Percentiles rank a stretch among this genome's conserved stretches.
Evolutionary conservation across 2,329 filamentous ascomycete genomes (phyloP).

Genomic region (Cercospora sp.): DNA sequence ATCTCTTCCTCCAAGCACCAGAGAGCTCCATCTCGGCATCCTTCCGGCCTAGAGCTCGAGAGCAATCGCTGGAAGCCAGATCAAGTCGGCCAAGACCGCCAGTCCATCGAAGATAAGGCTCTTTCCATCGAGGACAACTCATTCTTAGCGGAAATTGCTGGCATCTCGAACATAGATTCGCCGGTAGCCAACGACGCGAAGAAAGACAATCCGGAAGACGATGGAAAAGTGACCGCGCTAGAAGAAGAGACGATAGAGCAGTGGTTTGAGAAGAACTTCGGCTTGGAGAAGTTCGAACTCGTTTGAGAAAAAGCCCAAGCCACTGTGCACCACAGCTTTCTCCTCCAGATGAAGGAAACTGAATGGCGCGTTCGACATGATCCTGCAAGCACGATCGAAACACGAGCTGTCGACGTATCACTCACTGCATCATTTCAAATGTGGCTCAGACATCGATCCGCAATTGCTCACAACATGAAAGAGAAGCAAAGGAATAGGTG

Average conservation of each 20-base stretch:
- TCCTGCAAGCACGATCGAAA: background rate
- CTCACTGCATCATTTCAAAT: background rate
- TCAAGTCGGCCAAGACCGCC: background rate
- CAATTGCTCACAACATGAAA: background rate
- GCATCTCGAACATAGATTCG: background rate
- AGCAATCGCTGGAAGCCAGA: background rate
- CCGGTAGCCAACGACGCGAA: background rate
- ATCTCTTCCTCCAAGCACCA: slow-evolving; percentile 14
- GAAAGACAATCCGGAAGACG: background rate
- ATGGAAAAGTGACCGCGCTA: background rate
- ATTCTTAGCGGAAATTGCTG: slow-evolving; percentile 1
- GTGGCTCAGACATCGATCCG: background rate
- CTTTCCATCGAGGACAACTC: slow-evolving; percentile 7
- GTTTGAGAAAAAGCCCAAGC: slow-evolving; percentile 15
- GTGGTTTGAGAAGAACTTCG: slow-evolving; percentile 35
- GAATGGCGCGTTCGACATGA: background rate
- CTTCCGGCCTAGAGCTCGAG: background rate
- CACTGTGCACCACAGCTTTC: background rate
- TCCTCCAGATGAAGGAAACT: background rate
- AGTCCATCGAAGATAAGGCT: background rate
- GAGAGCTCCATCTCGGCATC: background rate
- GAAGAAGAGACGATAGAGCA: slow-evolving; percentile 21
- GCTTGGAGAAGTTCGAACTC: slow-evolving; percentile 31
- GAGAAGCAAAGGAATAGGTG: too few species aligned
- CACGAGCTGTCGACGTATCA: background rate